phyloP scores from a whole-genome alignment of 108 stramenopile genomes.

The Cylindrotheca closterium region DNA sequence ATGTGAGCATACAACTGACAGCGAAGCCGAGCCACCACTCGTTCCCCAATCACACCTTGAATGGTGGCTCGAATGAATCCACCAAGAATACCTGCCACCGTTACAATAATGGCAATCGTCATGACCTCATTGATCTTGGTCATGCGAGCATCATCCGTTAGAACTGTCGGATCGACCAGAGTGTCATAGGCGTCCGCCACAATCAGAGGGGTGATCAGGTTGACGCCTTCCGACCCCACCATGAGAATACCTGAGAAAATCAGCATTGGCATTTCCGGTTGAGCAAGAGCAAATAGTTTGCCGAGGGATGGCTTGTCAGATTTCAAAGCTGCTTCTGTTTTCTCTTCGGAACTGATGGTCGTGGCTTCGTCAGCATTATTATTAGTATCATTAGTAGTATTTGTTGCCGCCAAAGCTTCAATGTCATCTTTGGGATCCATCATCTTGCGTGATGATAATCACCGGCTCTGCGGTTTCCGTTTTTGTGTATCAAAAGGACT shows the following conservation, averaged over 20 bases:
- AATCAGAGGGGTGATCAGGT: constrained; percentile 36
- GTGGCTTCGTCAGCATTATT: not conserved
- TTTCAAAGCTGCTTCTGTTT: not conserved
- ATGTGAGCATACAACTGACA: constrained; percentile 49
- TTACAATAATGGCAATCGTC: constrained; percentile 33
- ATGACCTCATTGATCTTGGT: constrained; percentile 42
- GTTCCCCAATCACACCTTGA: constrained; percentile 60
- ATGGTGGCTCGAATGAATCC: constrained; percentile 52
- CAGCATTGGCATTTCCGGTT: constrained; percentile 33
- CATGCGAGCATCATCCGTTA: constrained; percentile 17
- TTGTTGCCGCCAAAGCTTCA: not conserved
- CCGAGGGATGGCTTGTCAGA: constrained; percentile 5
- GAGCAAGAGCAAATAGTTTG: constrained; percentile 21
- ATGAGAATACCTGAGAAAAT: constrained; percentile 34
- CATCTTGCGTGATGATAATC: too few relatives aligned
- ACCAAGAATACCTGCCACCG: constrained; percentile 22
- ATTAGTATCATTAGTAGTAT: not conserved
- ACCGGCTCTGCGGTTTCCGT: too few relatives aligned
- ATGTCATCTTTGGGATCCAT: not conserved
- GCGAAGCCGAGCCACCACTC: constrained; percentile 73
- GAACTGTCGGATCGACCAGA: constrained; percentile 29
- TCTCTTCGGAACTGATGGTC: not conserved
- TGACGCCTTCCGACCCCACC: constrained; percentile 35
- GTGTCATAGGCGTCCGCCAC: constrained; percentile 54
- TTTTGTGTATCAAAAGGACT: too few relatives aligned